phyloP scores from a whole-genome alignment of 768 basidiomycete genomes.

The Russula virescens region DNA sequence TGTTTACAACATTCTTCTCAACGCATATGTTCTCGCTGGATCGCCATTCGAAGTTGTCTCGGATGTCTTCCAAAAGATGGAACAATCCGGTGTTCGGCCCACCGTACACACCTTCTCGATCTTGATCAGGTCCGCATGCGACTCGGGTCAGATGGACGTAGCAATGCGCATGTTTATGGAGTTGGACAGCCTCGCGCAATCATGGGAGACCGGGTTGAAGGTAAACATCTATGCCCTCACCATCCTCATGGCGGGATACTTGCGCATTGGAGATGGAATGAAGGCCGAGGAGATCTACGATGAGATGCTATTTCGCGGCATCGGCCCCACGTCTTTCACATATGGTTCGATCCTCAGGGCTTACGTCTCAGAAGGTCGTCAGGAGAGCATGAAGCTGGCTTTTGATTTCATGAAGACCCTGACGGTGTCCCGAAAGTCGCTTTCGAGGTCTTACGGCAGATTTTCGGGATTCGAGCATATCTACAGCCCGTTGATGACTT shows the following conservation, averaged over 20 bases:
- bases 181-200: conserved; percentile 48
- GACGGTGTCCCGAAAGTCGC: conserved; percentile 39
- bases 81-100: conserved; percentile 46
- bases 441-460: conserved; percentile 35
- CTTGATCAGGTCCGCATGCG: conserved; percentile 77
- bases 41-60: conserved; percentile 66
- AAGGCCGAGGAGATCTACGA: conserved; percentile 62
- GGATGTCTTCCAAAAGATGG: conserved; percentile 53
- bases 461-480: conserved; percentile 46
- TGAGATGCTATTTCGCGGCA: conserved; percentile 60
- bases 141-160: conserved; percentile 55
- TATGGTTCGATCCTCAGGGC: conserved; percentile 61
- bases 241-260: conserved; percentile 67
- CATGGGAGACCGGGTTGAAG: conserved; percentile 36
- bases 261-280: conserved; percentile 46
- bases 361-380: conserved; percentile 46
- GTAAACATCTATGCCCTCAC: conserved; percentile 61
- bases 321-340: conserved; percentile 63
- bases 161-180: conserved; percentile 63
- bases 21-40: conserved; percentile 77
- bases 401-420: conserved; percentile 59
- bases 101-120: conserved; percentile 62
- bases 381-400: conserved; percentile 52
- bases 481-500: conserved; percentile 55
- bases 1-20: conserved; percentile 72